These are phyloP conservation scores for Diplodia intermedia DNA, from an alignment of 2,329 filamentous ascomycete species.

Conservation along the genomic window DNA sequence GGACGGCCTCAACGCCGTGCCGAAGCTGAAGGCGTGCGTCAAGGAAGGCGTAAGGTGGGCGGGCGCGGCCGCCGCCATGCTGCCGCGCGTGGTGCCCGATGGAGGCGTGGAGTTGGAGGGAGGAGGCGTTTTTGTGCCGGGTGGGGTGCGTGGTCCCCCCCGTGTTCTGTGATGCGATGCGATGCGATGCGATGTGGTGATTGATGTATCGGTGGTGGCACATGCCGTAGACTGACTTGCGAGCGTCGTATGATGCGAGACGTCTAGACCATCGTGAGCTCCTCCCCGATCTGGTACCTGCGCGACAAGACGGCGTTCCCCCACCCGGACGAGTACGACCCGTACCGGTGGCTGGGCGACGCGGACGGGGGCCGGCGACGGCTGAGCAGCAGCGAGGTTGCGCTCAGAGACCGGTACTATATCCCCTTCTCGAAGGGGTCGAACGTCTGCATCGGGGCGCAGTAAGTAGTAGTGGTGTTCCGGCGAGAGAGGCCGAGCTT, in stretches of 20 bases:
- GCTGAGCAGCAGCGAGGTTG: conserved; percentile 10
- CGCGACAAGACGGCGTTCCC: conserved; percentile 21
- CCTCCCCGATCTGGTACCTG: conserved; percentile 25
- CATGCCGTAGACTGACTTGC: neutral
- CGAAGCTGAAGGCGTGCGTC: conserved; percentile 14
- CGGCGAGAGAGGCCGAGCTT: too few relatives aligned
- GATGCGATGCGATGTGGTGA: too few relatives aligned
- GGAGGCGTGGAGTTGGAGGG: neutral
- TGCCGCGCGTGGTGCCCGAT: conserved; percentile 9
- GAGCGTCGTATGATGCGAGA: too few relatives aligned
- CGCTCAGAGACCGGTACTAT: conserved; percentile 18
- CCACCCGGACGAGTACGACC: conserved; percentile 16
- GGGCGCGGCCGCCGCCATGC: conserved; percentile 14
- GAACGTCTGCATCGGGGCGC: conserved; percentile 18
- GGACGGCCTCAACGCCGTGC: neutral
- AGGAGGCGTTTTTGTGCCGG: conserved; percentile 6
- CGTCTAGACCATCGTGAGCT: conserved; percentile 12
- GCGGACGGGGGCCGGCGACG: neutral
- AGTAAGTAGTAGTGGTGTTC: conserved; percentile 7
- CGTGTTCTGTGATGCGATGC: too few relatives aligned
- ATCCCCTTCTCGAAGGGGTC: conserved; percentile 24
- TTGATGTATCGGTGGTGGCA: too few relatives aligned
- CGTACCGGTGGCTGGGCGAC: conserved; percentile 13
- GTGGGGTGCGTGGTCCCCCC: neutral
- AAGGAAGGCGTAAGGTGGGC: conserved; percentile 17